Conservation (phyloP, 2,329 filamentous ascomycete species). For the Teratosphaeriaceae sp. region DNA sequence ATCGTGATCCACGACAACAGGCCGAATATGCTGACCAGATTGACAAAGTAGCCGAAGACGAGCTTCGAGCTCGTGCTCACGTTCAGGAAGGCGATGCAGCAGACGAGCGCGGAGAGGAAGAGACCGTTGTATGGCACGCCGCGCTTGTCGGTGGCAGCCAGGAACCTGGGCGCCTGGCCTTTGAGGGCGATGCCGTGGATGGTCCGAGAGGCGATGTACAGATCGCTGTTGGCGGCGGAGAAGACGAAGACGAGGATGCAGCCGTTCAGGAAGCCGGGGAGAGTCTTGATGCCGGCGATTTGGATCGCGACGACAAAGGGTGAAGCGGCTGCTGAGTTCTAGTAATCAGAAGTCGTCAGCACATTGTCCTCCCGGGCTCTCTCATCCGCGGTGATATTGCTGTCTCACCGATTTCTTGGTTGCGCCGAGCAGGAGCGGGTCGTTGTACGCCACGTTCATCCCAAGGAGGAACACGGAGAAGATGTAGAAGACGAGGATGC, state of each 20-base stretch:
- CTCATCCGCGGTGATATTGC: too few relatives aligned
- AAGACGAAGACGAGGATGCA: slow-evolving; percentile 72
- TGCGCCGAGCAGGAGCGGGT: slow-evolving; percentile 52
- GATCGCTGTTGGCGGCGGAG: slow-evolving; percentile 68
- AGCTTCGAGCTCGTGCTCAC: slow-evolving; percentile 33
- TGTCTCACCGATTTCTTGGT: slow-evolving; percentile 38
- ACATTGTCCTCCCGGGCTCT: too few relatives aligned
- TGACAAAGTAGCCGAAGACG: slow-evolving; percentile 45
- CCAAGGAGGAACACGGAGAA: slow-evolving; percentile 67
- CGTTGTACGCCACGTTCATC: slow-evolving; percentile 70
- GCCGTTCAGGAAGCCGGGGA: slow-evolving; percentile 65
- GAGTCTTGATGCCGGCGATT: slow-evolving; percentile 53
- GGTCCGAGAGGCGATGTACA: slow-evolving; percentile 55
- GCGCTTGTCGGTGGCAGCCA: slow-evolving; percentile 62
- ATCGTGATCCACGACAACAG: slow-evolving; percentile 45
- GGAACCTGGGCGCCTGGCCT: slow-evolving; percentile 63
- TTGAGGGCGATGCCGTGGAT: slow-evolving; percentile 67
- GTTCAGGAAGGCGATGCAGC: slow-evolving; percentile 49
- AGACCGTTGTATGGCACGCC: slow-evolving; percentile 66
- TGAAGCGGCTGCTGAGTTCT: slow-evolving; percentile 48
- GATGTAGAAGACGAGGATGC: slow-evolving; percentile 75
- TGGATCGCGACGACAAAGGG: slow-evolving; percentile 71
- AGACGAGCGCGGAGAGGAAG: slow-evolving; percentile 53
- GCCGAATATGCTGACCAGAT: slow-evolving; percentile 34
- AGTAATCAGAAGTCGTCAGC: too few relatives aligned